A percentile compares a stretch with the other conserved stretches of the same genome.
Conservation (phyloP, 2,329 filamentous ascomycete genomes). For the Elsinoe necatrix region DNA sequence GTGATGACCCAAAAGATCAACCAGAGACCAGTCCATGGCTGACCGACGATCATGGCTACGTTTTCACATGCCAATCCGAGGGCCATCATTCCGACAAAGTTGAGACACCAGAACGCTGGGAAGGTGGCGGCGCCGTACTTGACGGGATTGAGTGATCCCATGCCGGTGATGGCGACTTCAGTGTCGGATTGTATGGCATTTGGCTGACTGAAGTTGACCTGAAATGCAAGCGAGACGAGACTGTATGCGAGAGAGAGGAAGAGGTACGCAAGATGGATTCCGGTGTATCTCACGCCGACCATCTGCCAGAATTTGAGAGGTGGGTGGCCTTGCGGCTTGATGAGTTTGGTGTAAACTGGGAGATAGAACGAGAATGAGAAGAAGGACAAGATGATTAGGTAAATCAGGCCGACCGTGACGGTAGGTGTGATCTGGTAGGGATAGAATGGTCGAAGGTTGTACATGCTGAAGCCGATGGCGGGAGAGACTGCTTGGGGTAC, state of each 20-base stretch:
- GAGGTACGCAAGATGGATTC: constrained; percentile 51
- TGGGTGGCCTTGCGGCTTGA: constrained; percentile 47
- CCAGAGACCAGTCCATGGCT: constrained; percentile 55
- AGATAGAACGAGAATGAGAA: constrained; percentile 59
- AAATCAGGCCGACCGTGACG: constrained; percentile 56
- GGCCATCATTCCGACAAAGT: constrained; percentile 54
- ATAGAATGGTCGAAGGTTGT: constrained; percentile 53
- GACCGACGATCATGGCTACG: constrained; percentile 52
- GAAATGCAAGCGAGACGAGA: constrained; percentile 54
- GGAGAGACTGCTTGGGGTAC: constrained; percentile 49
- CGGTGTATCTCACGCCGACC: constrained; percentile 49
- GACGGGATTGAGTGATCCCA: constrained; percentile 37
- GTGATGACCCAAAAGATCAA: constrained; percentile 56
- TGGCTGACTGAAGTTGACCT: constrained; percentile 48
- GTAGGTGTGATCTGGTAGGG: constrained; percentile 49
- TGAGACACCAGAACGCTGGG: constrained; percentile 45
- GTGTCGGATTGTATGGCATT: constrained; percentile 40
- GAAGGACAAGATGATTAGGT: constrained; percentile 59
- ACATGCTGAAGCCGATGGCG: constrained; percentile 46
- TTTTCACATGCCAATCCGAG: constrained; percentile 58
- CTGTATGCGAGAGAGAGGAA: constrained; percentile 56
- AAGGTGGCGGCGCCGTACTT: constrained; percentile 52
- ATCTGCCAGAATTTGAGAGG: constrained; percentile 51
- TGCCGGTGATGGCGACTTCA: constrained; percentile 28
- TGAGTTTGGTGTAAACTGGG: constrained; percentile 52